Evolutionary conservation across 1,284 basidiomycete species (phyloP).

Genomic region (Apiotrichum domesticum): DNA sequence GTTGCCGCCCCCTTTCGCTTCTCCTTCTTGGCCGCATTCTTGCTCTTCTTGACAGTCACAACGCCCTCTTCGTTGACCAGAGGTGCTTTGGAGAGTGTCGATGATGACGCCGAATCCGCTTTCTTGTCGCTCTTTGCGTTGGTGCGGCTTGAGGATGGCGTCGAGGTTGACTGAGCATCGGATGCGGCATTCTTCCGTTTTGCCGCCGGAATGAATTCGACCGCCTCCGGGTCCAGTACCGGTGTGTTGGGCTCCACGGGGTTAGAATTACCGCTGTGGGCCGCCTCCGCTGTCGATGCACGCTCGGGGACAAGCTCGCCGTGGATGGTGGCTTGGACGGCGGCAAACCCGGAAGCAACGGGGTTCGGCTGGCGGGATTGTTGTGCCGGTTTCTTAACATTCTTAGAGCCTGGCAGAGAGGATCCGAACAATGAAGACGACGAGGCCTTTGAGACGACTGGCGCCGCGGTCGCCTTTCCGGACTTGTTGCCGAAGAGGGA

Average conservation of each 20-base stretch:
- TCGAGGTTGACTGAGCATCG: neutral
- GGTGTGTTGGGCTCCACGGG: slow-evolving; percentile 2
- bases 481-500: neutral
- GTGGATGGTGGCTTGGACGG: slow-evolving; percentile 19
- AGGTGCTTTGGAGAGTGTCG: neutral
- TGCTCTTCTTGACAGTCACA: slow-evolving; percentile 33
- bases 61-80: slow-evolving; percentile 21
- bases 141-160: neutral
- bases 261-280: neutral
- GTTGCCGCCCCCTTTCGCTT: neutral
- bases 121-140: neutral
- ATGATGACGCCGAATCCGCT: neutral
- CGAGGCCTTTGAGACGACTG: slow-evolving; percentile 20
- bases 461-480: too few species aligned
- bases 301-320: slow-evolving; percentile 1
- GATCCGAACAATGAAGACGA: slow-evolving; percentile 8
- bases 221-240: slow-evolving; percentile 52
- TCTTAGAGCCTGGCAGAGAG: slow-evolving; percentile 7
- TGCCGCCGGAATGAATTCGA: slow-evolving; percentile 59
- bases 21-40: slow-evolving; percentile 19
- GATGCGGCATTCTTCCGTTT: slow-evolving; percentile 39
- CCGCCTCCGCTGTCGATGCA: slow-evolving; percentile 11
- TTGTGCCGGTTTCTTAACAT: too few species aligned
- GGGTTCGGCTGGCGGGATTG: too few species aligned
- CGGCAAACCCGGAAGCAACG: slow-evolving; percentile 20